These are phyloP conservation scores for Halenospora varia DNA, from an alignment of 495 filamentous ascomycete genomes.

Conservation along the genomic window DNA sequence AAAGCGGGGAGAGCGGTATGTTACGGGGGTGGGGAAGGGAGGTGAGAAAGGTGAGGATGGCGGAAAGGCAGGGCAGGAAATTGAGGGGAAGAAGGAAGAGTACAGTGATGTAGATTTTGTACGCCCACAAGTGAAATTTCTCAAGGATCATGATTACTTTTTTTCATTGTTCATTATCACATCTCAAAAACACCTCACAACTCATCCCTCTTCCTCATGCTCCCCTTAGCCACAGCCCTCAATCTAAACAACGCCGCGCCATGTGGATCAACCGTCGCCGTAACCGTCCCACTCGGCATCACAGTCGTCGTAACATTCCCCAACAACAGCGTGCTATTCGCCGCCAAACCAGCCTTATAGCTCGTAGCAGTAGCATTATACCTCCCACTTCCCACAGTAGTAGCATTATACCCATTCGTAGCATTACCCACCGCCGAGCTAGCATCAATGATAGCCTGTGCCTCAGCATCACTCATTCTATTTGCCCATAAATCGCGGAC, in stretches of 20 bases:
- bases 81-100: too few relatives aligned
- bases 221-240: conserved; percentile 28
- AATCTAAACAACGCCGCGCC: conserved; percentile 43
- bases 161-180: too few relatives aligned
- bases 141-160: too few relatives aligned
- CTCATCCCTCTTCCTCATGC: conserved; percentile 37
- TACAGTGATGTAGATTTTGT: too few relatives aligned
- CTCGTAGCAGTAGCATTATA: conserved; percentile 40
- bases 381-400: conserved; percentile 18
- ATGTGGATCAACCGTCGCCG: conserved; percentile 38
- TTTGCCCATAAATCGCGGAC: conserved; percentile 55
- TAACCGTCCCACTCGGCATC: conserved; percentile 33
- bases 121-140: too few relatives aligned
- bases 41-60: too few relatives aligned
- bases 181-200: conserved; percentile 26
- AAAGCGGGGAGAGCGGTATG: too few relatives aligned
- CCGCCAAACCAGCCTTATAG: conserved; percentile 36
- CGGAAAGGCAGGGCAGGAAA: too few relatives aligned
- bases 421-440: conserved; percentile 25
- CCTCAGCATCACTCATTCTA: conserved; percentile 43
- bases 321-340: conserved; percentile 35
- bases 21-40: too few relatives aligned
- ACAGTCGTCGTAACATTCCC: conserved; percentile 40
- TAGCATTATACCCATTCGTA: conserved; percentile 29
- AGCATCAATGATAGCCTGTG: conserved; percentile 36